phyloP scores from a whole-genome alignment of 176 grass and related monocot genomes.

The Oryza australiensis region DNA sequence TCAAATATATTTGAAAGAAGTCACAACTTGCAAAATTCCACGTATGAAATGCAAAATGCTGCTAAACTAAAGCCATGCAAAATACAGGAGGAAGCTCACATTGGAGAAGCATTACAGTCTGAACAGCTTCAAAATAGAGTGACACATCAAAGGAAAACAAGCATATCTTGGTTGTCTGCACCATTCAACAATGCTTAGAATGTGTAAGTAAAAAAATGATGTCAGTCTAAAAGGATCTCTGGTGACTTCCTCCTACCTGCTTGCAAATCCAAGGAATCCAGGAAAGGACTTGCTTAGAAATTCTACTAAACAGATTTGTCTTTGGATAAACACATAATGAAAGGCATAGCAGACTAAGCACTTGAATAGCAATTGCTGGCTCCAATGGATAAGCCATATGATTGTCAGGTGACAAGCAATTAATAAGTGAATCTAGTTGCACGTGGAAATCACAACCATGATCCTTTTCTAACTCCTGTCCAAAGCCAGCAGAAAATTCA shows the following conservation, averaged over 20 bases:
- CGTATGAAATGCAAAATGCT: conserved; percentile 25
- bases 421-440: conserved; percentile 56
- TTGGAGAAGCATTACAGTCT: conserved; percentile 79
- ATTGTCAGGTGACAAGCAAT: conserved; percentile 54
- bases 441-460: conserved; percentile 37
- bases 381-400: conserved; percentile 49
- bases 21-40: conserved; percentile 19
- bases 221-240: not conserved
- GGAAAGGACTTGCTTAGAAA: conserved; percentile 77
- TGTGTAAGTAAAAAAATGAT: conserved; percentile 23
- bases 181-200: conserved; percentile 35
- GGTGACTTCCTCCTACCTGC: conserved; percentile 54
- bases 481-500: conserved; percentile 27
- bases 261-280: conserved; percentile 84
- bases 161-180: conserved; percentile 51
- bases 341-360: conserved; percentile 64
- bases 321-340: conserved; percentile 51
- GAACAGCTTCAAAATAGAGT: conserved; percentile 76
- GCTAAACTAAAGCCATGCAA: conserved; percentile 17
- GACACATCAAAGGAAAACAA: conserved; percentile 48
- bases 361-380: conserved; percentile 60
- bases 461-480: conserved; percentile 44
- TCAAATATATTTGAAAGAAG: conserved; percentile 29
- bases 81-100: conserved; percentile 47
- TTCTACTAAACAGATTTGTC: conserved; percentile 51